Evolutionary conservation across 306 rosid genomes (phyloP).

Genomic region (Rubus idaeus): DNA sequence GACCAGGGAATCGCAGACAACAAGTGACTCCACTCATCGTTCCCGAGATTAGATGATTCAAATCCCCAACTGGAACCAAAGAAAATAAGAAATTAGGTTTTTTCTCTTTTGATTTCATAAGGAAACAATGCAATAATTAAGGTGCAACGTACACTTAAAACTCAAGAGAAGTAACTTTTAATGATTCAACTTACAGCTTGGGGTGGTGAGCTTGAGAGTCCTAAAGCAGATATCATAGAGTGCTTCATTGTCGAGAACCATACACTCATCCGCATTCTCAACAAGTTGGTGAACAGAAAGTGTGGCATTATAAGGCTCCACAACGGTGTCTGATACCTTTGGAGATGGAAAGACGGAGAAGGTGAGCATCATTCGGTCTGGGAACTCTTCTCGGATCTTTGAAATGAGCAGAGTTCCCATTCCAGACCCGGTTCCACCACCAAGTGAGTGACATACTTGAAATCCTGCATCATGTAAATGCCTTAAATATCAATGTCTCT

Average conservation of each 20-base stretch:
- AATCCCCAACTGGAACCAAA: constrained; percentile 61
- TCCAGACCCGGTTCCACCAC: constrained; percentile 93
- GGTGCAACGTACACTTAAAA: neutral
- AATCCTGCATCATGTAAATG: constrained; percentile 44
- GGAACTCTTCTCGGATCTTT: constrained; percentile 71
- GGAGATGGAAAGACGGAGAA: constrained; percentile 77
- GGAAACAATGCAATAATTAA: neutral
- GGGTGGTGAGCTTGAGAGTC: constrained; percentile 59
- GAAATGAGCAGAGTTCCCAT: constrained; percentile 89
- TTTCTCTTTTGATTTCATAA: neutral
- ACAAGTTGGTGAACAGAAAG: constrained; percentile 80
- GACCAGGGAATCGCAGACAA: constrained; percentile 79
- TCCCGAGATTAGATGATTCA: constrained; percentile 77
- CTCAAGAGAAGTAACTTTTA: neutral
- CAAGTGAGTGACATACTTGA: constrained; percentile 79
- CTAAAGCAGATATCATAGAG: constrained; percentile 54
- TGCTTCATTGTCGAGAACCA: constrained; percentile 65
- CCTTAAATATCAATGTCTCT: too few species aligned
- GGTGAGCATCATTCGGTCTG: constrained; percentile 72
- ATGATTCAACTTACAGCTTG: constrained; percentile 45
- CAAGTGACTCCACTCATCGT: constrained; percentile 92
- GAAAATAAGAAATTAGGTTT: neutral
- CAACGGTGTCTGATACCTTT: constrained; percentile 73
- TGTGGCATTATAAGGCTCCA: constrained; percentile 79
- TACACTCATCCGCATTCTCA: constrained; percentile 72